Percentiles rank a stretch among this genome's conserved stretches.
These are phyloP conservation scores for Penicillium cataractarum DNA, from an alignment of 495 filamentous ascomycete genomes.

Conservation along the genomic window DNA sequence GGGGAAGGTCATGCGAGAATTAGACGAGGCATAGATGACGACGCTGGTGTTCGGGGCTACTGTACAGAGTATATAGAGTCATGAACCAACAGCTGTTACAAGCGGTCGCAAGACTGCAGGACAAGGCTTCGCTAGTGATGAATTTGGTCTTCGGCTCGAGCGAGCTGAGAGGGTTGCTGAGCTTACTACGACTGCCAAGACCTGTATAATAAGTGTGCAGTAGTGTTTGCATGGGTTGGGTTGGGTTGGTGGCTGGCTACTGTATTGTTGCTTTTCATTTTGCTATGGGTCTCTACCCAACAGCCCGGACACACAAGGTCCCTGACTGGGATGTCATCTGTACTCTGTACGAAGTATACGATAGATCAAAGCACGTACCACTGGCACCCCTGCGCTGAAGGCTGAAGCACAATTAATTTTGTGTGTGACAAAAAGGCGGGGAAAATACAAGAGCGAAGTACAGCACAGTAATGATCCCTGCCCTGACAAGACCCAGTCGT, in stretches of 20 bases:
- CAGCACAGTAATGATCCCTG: not conserved
- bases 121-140: not conserved
- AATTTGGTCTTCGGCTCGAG: slow-evolving; percentile 1
- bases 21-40: not conserved
- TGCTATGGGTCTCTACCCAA: not conserved
- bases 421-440: not conserved
- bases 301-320: not conserved
- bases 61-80: not conserved
- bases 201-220: not conserved
- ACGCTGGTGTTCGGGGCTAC: not conserved
- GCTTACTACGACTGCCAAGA: not conserved
- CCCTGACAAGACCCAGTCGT: not conserved
- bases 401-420: not conserved
- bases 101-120: not conserved
- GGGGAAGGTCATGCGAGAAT: not conserved
- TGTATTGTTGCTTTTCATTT: not conserved
- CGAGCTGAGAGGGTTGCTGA: not conserved
- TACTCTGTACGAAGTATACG: no score
- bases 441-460: not conserved
- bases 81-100: not conserved
- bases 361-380: not conserved
- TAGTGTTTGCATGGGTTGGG: not conserved
- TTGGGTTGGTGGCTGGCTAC: not conserved
- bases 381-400: not conserved
- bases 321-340: not conserved